Conservation (phyloP, 2,329 filamentous ascomycete species). For the Scedosporium dehoogii region DNA sequence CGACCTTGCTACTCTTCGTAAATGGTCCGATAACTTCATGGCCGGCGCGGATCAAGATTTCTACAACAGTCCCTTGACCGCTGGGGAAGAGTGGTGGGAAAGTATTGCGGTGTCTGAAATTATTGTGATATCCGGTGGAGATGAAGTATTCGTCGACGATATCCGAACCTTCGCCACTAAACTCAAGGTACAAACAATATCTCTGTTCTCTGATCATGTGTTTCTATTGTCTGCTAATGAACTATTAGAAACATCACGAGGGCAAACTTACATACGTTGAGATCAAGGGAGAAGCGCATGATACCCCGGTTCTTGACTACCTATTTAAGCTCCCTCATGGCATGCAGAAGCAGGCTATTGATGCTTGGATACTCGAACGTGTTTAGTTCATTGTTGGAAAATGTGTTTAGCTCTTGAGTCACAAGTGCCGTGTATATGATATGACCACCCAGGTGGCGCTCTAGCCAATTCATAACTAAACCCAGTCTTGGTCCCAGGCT, state of each 20-base stretch:
- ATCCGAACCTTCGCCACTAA: background rate
- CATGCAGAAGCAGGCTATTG: background rate
- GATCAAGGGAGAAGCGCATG: background rate
- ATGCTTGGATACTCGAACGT: background rate
- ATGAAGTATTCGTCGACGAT: background rate
- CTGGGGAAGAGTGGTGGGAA: background rate
- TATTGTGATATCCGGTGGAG: background rate
- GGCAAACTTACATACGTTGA: background rate
- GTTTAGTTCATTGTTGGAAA: too few relatives aligned
- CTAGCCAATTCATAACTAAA: too few relatives aligned
- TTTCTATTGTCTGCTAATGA: background rate
- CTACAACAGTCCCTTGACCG: background rate
- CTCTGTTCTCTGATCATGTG: background rate
- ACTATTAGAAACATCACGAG: background rate
- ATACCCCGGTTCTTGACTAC: background rate
- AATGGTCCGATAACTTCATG: background rate
- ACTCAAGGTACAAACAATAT: background rate
- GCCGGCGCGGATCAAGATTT: background rate
- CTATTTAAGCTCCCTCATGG: background rate
- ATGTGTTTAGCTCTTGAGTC: too few relatives aligned
- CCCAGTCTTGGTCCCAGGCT: too few relatives aligned
- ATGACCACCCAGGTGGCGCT: too few relatives aligned
- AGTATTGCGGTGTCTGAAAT: background rate
- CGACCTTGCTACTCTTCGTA: background rate
- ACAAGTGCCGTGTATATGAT: too few relatives aligned